A percentile compares a stretch with the other conserved stretches of the same genome.
Conservation (phyloP, 441 rosid species). For the Populus hybrid region DNA sequence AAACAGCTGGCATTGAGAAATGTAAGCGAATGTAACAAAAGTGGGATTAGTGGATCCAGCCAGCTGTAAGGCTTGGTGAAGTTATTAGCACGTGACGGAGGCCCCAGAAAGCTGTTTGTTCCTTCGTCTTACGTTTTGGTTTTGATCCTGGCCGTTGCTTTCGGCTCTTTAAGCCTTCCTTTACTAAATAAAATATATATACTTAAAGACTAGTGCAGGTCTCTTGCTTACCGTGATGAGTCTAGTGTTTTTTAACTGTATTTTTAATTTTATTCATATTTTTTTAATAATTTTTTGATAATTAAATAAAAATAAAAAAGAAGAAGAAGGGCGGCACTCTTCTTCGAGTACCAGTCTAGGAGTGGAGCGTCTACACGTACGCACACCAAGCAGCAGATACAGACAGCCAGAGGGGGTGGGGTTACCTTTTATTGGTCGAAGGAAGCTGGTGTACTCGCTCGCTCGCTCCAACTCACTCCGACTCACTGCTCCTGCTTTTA, state of each 20-base stretch:
- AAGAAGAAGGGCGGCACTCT: too few relatives aligned
- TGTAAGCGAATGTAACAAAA: neutral
- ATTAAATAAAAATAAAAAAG: too few relatives aligned
- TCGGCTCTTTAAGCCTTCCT: neutral
- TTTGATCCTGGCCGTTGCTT: neutral
- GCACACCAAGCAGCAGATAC: too few relatives aligned
- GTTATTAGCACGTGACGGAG: neutral
- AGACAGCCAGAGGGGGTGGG: neutral
- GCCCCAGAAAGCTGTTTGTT: neutral
- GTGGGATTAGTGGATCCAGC: neutral
- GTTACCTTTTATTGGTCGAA: neutral
- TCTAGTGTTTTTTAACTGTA: too few relatives aligned
- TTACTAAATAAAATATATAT: neutral
- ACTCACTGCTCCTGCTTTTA: neutral
- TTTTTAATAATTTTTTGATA: too few relatives aligned
- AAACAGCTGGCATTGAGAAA: too few relatives aligned
- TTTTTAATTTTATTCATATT: too few relatives aligned
- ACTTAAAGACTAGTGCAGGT: neutral
- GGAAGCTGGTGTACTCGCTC: neutral
- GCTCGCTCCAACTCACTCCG: neutral
- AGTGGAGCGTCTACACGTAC: too few relatives aligned
- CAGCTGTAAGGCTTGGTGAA: neutral
- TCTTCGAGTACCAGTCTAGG: too few relatives aligned
- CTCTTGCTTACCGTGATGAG: neutral
- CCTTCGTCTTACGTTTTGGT: neutral